Evolutionary conservation across 2,329 filamentous ascomycete species (phyloP).

Genomic region (Botrytis fabae): DNA sequence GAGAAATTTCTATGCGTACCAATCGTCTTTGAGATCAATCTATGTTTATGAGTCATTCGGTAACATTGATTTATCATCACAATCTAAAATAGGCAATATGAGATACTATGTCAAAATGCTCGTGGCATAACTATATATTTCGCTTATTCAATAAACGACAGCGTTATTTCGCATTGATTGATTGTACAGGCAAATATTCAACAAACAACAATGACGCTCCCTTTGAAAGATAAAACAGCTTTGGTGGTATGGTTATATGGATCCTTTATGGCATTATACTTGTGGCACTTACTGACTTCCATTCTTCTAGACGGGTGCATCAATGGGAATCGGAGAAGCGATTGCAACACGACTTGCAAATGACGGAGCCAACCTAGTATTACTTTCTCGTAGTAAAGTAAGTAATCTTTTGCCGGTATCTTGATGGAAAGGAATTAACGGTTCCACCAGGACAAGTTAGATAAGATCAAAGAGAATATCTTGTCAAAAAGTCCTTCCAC

Average conservation of each 20-base stretch:
- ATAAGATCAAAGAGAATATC: not conserved
- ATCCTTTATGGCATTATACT: not conserved
- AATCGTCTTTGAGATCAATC: not conserved
- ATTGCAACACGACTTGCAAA: not conserved
- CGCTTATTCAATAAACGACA: not conserved
- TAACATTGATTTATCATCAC: not conserved
- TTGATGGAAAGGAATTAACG: not conserved
- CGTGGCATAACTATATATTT: not conserved
- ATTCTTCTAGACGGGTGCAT: not conserved
- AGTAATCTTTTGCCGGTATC: not conserved
- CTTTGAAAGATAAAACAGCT: not conserved
- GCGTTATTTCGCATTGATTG: not conserved
- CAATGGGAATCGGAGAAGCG: not conserved
- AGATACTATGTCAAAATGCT: not conserved
- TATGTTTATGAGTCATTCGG: not conserved
- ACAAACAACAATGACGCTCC: not conserved
- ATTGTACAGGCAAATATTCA: not conserved
- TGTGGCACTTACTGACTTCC: not conserved
- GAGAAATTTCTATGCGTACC: not conserved
- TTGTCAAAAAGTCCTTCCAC: not conserved
- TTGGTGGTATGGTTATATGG: not conserved
- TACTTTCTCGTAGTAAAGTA: not conserved
- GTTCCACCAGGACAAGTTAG: not conserved
- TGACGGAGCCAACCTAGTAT: not conserved
- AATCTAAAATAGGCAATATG: not conserved